Base-by-base conservation (phyloP, 805 yeast species). In the Zygosaccharomyces kombuchaensis region DNA sequence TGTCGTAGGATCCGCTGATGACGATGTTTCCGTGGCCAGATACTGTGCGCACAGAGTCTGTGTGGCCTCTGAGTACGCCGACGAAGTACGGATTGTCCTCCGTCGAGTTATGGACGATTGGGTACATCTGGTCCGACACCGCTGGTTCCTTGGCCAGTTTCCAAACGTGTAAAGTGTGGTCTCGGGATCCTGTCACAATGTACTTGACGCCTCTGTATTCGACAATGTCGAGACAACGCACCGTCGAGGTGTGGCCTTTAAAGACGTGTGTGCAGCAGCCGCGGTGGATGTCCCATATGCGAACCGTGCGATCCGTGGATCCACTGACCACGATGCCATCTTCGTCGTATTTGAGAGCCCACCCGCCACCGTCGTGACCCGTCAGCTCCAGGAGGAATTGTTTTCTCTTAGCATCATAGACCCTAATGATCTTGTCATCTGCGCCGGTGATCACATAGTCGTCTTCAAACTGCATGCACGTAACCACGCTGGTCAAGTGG, bases 331-430 rank as follows among this genome's bases (percentile, higher is more conserved):
- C 72, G 3, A 63, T 60, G 9, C 66, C 67, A 7, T 89, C 87
- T 57, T 82, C 80, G 17, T 87, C 89, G 60, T 89, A 90, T 66
- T 91, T 88, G 62, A 93, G 74, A 1, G 99, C 98, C 99, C 99
- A 93, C 4, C 93, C 99, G 32, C 99, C 99, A 36, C 99, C 99
- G 44, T 85, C 95, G 61, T 93, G 99, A 6, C 96, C 97, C 35
- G 75, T 72, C 36, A 93, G 72, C 5, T 81, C 80, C 34, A 76
- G 71, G 7, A 81, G 58, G 42, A 83, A 71, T 34, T 70, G 68
- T 4, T 97, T 97, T 1, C 85, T 79, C 25, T 73, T 70, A 0
- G 96, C 81, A 53, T 84, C 83, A 65, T 87, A 88, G 7, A 93
- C 81, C 52, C 87, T 82, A 50, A 93, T 87, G 61, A 80, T 77